Base-by-base conservation (phyloP, 2,329 filamentous ascomycete species). In the Neopestalotiopsis sp. region DNA sequence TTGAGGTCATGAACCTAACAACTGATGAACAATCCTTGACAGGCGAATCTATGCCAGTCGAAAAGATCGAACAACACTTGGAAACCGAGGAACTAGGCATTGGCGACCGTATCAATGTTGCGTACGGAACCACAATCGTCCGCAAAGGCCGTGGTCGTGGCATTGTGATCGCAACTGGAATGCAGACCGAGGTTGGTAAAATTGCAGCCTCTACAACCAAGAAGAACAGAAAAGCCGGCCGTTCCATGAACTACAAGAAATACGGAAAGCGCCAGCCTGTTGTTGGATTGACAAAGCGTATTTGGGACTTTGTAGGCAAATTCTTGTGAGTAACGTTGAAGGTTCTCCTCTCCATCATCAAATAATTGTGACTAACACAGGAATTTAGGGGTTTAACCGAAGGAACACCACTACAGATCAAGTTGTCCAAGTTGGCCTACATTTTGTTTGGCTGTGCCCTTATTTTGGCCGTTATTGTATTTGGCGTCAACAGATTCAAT, bases 11-110 rank as follows among this genome's bases (percentile, higher is more conserved):
- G 88, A 95, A 96, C 78, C 85, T 94, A 60, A 89, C 90, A 70
- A 94, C 92, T 75, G 94, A 97, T 74, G 92, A 94, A 79, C 90
- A 91, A 60, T 89, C 92, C 64, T 86, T 94, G 59, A 94, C 92
- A 6, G 92, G 92, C 75, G 92, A 95, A 79, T 92, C 92, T 4
- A 83, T 92, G 17, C 90, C 92, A 6, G 90, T 92, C 32, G 88
- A 90, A 77, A 92, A 94, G 82, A 84, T 87, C 58, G 82, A 86
- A 28, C 84, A 88, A 75, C 73, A 84, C 78, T 76, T 90, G 81
- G 78, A 88, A 76, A 84, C 86, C 71, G 79, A 80, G 17, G 84
- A 89, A 59, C 84, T 91, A 59, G 87, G 90, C 32, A 90, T 92
- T 71, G 92, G 90, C 66, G 92, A 94, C 75, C 87, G 92, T 12